phyloP scores from a whole-genome alignment of 805 yeast genomes.

The Sporopachydermia quercuum region DNA sequence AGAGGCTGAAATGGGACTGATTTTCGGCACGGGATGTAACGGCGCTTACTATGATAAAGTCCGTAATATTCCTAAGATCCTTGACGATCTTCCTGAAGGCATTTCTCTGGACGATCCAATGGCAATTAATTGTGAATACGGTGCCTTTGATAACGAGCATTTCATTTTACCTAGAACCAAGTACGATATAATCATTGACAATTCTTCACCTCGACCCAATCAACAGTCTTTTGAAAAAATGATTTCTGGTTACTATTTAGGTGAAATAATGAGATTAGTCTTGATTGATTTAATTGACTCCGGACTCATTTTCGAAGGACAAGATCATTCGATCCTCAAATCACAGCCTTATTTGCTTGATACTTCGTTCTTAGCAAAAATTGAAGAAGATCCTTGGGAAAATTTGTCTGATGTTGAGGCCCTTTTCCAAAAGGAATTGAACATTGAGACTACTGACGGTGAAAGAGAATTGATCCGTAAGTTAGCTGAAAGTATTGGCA shows the following conservation, averaged over 20 bases:
- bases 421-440: constrained; percentile 43
- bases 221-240: constrained; percentile 94
- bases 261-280: constrained; percentile 76
- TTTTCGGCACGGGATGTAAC: constrained; percentile 95
- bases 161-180: constrained; percentile 73
- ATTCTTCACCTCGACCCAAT: constrained; percentile 86
- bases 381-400: constrained; percentile 83
- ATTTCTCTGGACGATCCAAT: constrained; percentile 51
- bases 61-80: constrained; percentile 63
- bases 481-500: constrained; percentile 76
- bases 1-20: constrained; percentile 82
- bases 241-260: constrained; percentile 94
- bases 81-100: constrained; percentile 52
- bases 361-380: constrained; percentile 72
- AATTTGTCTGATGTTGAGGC: constrained; percentile 63
- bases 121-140: constrained; percentile 98
- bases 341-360: constrained; percentile 60
- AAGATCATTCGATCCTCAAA: constrained; percentile 49
- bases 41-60: constrained; percentile 87
- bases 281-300: constrained; percentile 55
- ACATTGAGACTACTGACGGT: constrained; percentile 48
- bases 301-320: constrained; percentile 52
- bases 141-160: constrained; percentile 92
- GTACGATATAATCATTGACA: constrained; percentile 70
- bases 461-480: constrained; percentile 78